phyloP scores from a whole-genome alignment of 495 filamentous ascomycete genomes.

The Pyrenula massariospora region DNA sequence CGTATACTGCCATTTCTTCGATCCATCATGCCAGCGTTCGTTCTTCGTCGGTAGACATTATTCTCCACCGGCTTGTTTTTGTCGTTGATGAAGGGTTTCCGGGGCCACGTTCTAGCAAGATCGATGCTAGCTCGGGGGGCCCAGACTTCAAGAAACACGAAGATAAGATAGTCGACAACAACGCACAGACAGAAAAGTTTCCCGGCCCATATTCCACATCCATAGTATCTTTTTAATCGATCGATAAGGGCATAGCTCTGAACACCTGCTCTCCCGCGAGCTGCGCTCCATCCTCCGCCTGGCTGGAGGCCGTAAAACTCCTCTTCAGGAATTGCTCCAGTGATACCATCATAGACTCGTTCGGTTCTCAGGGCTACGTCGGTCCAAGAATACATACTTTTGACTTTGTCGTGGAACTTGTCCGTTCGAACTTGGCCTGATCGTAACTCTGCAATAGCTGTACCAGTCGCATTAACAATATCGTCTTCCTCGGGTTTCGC shows the following conservation, averaged over 20 bases:
- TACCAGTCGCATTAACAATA: slow-evolving; percentile 67
- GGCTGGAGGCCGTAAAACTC: slow-evolving; percentile 77
- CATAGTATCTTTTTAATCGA: slow-evolving; percentile 88
- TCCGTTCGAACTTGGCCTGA: slow-evolving; percentile 80
- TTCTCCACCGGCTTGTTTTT: slow-evolving; percentile 3
- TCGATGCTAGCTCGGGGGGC: slow-evolving; percentile 80
- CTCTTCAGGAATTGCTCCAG: slow-evolving; percentile 65
- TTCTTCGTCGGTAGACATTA: background rate
- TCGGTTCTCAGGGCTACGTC: slow-evolving; percentile 89
- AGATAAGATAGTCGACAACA: slow-evolving; percentile 85
- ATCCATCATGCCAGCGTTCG: background rate
- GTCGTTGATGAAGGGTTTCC: slow-evolving; percentile 35
- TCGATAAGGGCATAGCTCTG: slow-evolving; percentile 89
- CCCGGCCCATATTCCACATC: slow-evolving; percentile 98
- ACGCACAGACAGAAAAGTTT: slow-evolving; percentile 94
- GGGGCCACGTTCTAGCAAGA: slow-evolving; percentile 81
- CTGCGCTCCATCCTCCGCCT: slow-evolving; percentile 50
- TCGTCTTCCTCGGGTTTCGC: slow-evolving; percentile 90
- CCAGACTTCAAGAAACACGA: slow-evolving; percentile 74
- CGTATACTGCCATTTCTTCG: slow-evolving; percentile 1
- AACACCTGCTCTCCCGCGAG: slow-evolving; percentile 59
- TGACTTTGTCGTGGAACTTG: slow-evolving; percentile 90
- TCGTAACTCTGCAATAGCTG: slow-evolving; percentile 70
- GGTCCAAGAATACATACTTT: slow-evolving; percentile 96
- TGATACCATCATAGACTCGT: slow-evolving; percentile 87